Base-by-base conservation (phyloP, 495 filamentous ascomycete species). In the Pyrenula massariospora region DNA sequence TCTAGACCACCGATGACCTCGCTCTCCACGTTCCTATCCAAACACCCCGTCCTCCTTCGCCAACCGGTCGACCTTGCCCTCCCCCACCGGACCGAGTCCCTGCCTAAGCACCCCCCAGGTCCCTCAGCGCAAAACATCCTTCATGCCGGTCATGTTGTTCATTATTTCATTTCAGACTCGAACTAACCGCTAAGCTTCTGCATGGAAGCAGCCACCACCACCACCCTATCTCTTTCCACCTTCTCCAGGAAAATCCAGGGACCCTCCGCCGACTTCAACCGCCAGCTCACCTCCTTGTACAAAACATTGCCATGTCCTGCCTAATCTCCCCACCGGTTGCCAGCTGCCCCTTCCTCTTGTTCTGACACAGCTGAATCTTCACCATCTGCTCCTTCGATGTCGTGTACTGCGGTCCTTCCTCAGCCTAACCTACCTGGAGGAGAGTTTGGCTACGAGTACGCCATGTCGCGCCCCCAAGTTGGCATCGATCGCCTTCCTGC, bases 401-500 rank as follows among this genome's bases (percentile, higher is more conserved):
- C 52, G 19, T 48, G 48, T 55, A 57, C 21, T 55, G 10, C 25
- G 54, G 53, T 20, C 15, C 51, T 36, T 47, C 36, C 21, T 49
- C 31, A 49, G 19, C 52, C 31, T 21, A 48, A 60, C 8, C 31
- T 42, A 15, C 31, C 31, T 42, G 31, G 31, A 42, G 31, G 31
- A 42, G 31, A 42, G 31, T 42, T 42, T 15, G 31, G 31, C 31
- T 42, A 20, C 51, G 51, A 53, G 51, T 36, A 42, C 31, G 67
- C 71, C 62, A 84, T 87, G 80, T 83, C 84, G 60, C 80, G 88
- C 61, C 85, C 86, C 24, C 87, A 89, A 76, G 83, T 92, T 66
- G 86, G 86, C 69, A 93, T 93, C 69, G 87, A 90, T 70, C 82
- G 88, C 61, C 72, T 94, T 60, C 85, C 87, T 47, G 77, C 82